Evolutionary conservation across 345 rosid genomes (phyloP), one percentile per base, ranked within the genome.

Genomic region (Eutrema japonicum): DNA sequence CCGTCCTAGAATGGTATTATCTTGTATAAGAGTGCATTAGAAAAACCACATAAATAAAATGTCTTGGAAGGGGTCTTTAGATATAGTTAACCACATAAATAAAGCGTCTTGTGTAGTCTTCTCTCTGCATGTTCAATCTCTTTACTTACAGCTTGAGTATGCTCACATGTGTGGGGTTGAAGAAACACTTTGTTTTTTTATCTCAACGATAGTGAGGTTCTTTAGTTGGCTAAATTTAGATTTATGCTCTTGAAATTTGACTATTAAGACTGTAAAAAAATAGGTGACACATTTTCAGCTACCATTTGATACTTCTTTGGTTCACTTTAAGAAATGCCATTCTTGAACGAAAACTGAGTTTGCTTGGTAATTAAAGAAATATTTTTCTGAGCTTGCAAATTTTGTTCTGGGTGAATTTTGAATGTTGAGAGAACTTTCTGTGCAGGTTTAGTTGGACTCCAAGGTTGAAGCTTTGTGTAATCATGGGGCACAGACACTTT

Each of bases 401-500:
- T 8, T 78, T 10, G 41, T 38, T 70, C 14, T 71, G 49, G 55
- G 53, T 68, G 54, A 32, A 48, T 18, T 52, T 58, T 66, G 52
- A 70, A 27, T 76, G 36, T 10, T 70, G 64, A 62, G 54, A 48
- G 63, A 67, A 38, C 2, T 61, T 63, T 59, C 4, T 70, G 63
- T 71, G 80, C 87, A 88, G 93, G 81, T 78, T 64, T 74, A 73
- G 63, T 71, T 74, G 65, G 70, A 66, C 27, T 46, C 32, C 32
- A 45, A 77, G 65, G 54, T 56, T 52, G 60, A 67, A 75, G 55
- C 33, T 12, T 66, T 47, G 51, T 26, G 49, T 49, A 52, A 49
- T 70, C 42, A 91, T 92, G 97, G 93, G 86, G 57, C 94, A 89
- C 71, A 86, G 86, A 54, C 84, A 85, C 58, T 83, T 88, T 68